Percentiles rank a stretch among this genome's conserved stretches.
Evolutionary conservation across 768 basidiomycete genomes (phyloP).

Genomic region (Peribolospora baueri): DNA sequence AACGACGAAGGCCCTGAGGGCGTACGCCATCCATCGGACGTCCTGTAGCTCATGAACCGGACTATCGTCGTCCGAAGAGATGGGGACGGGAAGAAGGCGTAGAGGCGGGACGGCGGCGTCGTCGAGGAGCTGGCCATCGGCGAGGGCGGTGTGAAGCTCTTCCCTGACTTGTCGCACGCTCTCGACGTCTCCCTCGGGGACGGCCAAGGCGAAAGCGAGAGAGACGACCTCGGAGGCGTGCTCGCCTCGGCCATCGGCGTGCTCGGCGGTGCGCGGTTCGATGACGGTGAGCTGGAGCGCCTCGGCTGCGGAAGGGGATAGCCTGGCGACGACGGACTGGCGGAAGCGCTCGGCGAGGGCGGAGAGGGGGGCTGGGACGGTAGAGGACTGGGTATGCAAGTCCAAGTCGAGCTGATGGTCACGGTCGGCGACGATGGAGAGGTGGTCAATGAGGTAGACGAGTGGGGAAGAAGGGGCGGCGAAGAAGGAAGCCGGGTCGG

Average conservation of each 20-base stretch:
- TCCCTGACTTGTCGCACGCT: slow-evolving; percentile 14
- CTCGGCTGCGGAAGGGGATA: not conserved
- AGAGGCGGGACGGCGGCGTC: too few species aligned
- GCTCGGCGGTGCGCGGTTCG: too few species aligned
- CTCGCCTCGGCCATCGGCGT: too few species aligned
- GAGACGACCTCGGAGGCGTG: too few species aligned
- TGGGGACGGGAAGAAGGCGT: too few species aligned
- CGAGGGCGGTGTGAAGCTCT: slow-evolving; percentile 5
- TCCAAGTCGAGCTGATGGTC: too few species aligned
- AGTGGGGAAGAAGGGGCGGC: slow-evolving; percentile 6
- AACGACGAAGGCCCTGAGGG: slow-evolving; percentile 42
- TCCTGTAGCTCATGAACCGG: slow-evolving; percentile 21
- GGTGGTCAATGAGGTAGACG: not conserved
- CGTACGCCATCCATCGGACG: slow-evolving; percentile 74
- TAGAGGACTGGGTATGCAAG: not conserved
- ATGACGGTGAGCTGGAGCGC: slow-evolving; percentile 6
- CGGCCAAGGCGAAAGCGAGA: slow-evolving; percentile 8
- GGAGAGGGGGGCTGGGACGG: slow-evolving; percentile 6
- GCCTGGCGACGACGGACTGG: slow-evolving; percentile 2
- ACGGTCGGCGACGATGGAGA: too few species aligned
- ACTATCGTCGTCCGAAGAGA: not conserved
- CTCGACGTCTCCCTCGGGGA: slow-evolving; percentile 20
- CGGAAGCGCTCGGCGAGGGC: slow-evolving; percentile 6
- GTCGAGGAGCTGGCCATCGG: not conserved
- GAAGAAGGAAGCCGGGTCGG: slow-evolving; percentile 1